A percentile compares a stretch with the other conserved stretches of the same genome.
Evolutionary conservation across 2,329 filamentous ascomycete genomes (phyloP).

Genomic region (Chaetothyriales sp.): DNA sequence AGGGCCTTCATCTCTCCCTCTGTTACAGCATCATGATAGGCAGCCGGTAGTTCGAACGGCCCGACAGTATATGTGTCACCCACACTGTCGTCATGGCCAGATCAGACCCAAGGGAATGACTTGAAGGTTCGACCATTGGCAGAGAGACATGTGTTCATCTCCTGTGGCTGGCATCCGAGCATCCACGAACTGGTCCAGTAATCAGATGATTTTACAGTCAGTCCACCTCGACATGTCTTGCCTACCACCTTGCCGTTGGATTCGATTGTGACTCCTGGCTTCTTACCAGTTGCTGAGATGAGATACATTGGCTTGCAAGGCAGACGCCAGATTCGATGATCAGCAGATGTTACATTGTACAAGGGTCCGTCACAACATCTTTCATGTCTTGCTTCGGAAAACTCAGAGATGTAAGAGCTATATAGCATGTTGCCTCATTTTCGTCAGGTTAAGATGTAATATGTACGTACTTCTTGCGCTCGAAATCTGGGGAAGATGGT

Average conservation of each 20-base stretch:
- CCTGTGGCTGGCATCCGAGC: background rate
- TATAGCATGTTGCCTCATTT: no score
- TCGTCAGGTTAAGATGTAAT: no score
- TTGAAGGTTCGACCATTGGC: background rate
- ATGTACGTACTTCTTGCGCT: no score
- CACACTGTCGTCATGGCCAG: background rate
- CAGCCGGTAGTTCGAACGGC: background rate
- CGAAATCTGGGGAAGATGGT: no score
- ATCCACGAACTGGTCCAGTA: constrained; percentile 10
- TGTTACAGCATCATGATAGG: constrained; percentile 5
- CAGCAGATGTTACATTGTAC: no score
- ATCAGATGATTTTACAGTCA: background rate
- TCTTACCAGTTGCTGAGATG: background rate
- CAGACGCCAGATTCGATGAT: no score
- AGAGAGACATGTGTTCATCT: background rate
- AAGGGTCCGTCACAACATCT: no score
- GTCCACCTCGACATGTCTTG: no score
- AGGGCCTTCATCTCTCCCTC: constrained; percentile 26
- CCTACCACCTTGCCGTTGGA: background rate
- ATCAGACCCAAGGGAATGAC: background rate
- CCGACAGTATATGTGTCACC: background rate
- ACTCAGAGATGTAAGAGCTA: no score
- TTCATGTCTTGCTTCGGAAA: no score
- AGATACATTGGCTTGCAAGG: no score
- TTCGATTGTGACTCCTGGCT: background rate